phyloP scores from a whole-genome alignment of 2,329 filamentous ascomycete species.

The Acarospora socialis region DNA sequence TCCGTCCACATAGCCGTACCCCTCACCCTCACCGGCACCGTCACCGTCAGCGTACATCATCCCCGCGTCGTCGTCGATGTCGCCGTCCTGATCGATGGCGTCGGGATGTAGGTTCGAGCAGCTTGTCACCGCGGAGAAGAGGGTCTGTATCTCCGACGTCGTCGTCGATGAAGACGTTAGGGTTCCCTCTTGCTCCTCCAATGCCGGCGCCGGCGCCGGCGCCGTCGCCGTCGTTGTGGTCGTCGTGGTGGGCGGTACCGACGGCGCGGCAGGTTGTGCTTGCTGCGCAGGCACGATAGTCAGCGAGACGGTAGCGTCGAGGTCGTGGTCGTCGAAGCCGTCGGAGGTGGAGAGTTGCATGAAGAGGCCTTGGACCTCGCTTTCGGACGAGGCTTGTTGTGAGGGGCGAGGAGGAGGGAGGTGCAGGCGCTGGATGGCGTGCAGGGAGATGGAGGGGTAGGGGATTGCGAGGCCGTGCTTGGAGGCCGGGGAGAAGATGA shows the following conservation, averaged over 20 bases:
- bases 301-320: slow-evolving; percentile 24
- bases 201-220: slow-evolving; percentile 13
- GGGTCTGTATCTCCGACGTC: slow-evolving; percentile 20
- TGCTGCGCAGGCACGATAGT: slow-evolving; percentile 30
- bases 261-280: too few species aligned
- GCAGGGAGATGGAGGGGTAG: slow-evolving; percentile 34
- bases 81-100: slow-evolving; percentile 24
- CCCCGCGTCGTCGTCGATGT: slow-evolving; percentile 24
- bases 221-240: not conserved
- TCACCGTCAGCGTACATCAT: slow-evolving; percentile 8
- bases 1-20: slow-evolving; percentile 17
- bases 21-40: slow-evolving; percentile 18
- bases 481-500: slow-evolving; percentile 25
- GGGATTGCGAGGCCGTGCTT: slow-evolving; percentile 29
- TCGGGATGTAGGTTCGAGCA: slow-evolving; percentile 37
- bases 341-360: slow-evolving; percentile 28
- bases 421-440: slow-evolving; percentile 32
- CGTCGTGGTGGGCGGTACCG: not conserved
- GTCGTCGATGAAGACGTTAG: slow-evolving; percentile 12
- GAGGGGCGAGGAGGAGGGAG: slow-evolving; percentile 18
- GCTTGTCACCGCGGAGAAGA: slow-evolving; percentile 32
- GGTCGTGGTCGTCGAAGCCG: slow-evolving; percentile 15
- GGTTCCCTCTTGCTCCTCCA: slow-evolving; percentile 7
- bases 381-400: slow-evolving; percentile 10
- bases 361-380: slow-evolving; percentile 30